phyloP scores from a whole-genome alignment of 192 early-diverging fungal species.

The Coemansia asiatica region DNA sequence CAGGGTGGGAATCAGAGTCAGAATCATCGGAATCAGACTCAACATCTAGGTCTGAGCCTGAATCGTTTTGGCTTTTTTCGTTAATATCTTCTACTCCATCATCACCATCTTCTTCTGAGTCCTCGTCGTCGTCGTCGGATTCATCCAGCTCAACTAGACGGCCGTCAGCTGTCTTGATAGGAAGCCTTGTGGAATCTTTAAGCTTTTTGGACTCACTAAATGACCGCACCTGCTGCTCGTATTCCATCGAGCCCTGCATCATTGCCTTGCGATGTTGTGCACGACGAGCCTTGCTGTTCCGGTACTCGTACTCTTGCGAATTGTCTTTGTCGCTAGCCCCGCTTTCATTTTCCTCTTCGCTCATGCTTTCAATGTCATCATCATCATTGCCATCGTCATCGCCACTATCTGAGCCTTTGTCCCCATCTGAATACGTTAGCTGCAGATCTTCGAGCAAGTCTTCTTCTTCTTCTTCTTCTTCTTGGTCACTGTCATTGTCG shows the following conservation, averaged over 20 bases:
- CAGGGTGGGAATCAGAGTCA: not conserved
- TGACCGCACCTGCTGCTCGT: slow-evolving; percentile 32
- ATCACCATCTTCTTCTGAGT: slow-evolving; percentile 37
- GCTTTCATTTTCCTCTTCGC: not conserved
- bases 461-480: slow-evolving; percentile 13
- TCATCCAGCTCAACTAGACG: slow-evolving; percentile 56
- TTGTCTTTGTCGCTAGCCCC: not conserved
- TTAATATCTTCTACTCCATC: slow-evolving; percentile 48
- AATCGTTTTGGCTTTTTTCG: slow-evolving; percentile 21
- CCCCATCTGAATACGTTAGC: slow-evolving; percentile 16
- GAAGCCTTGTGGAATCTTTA: slow-evolving; percentile 54
- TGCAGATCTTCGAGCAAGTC: slow-evolving; percentile 6
- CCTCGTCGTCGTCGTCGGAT: slow-evolving; percentile 51
- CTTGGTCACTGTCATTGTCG: too few relatives aligned
- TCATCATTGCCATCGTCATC: slow-evolving; percentile 7
- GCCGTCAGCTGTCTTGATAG: slow-evolving; percentile 58
- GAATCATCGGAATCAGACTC: slow-evolving; percentile 43
- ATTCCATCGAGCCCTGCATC: slow-evolving; percentile 44
- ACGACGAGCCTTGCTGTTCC: slow-evolving; percentile 45
- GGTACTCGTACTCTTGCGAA: slow-evolving; percentile 9
- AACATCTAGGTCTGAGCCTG: slow-evolving; percentile 9
- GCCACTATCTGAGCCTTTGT: not conserved
- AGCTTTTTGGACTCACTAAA: slow-evolving; percentile 44
- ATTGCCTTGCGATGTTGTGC: slow-evolving; percentile 46
- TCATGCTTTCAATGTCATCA: slow-evolving; percentile 8